Evolutionary conservation across 805 yeast species (phyloP).

Genomic region (Ogataea zsoltii): DNA sequence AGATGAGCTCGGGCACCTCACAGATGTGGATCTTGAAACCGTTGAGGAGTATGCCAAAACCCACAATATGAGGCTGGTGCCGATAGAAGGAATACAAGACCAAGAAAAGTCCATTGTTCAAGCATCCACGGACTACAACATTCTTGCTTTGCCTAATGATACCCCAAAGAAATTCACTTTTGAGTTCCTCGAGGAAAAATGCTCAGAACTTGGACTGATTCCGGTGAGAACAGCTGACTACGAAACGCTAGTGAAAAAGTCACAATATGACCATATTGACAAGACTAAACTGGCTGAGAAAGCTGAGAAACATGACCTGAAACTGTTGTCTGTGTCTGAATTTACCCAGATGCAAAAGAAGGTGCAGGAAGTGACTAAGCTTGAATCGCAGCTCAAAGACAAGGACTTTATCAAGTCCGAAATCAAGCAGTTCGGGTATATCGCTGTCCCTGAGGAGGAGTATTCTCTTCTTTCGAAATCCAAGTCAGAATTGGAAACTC

Average conservation of each 20-base stretch:
- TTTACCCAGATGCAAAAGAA: not conserved
- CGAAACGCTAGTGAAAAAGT: conserved; percentile 22
- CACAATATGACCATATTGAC: conserved; percentile 23
- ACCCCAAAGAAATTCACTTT: conserved; percentile 12
- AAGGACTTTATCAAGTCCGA: conserved; percentile 6
- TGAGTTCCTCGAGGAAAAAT: conserved; percentile 8
- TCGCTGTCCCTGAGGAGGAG: conserved; percentile 5
- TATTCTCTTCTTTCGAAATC: conserved; percentile 16
- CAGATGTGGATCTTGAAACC: conserved; percentile 11
- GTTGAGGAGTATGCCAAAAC: conserved; percentile 30
- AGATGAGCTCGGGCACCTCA: conserved; percentile 22
- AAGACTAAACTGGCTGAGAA: conserved; percentile 19
- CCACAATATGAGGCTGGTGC: conserved; percentile 22
- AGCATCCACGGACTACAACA: conserved; percentile 27
- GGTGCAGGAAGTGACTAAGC: not conserved
- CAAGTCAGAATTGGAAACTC: conserved; percentile 2
- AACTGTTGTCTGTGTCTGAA: conserved; percentile 14
- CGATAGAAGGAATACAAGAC: conserved; percentile 7
- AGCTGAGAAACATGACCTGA: conserved; percentile 20
- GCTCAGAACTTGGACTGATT: conserved; percentile 20
- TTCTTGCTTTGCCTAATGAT: conserved; percentile 32
- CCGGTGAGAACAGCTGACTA: conserved; percentile 23
- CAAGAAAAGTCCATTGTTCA: conserved; percentile 23
- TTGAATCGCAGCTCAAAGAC: not conserved
- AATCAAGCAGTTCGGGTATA: conserved; percentile 1